Evolutionary conservation across 768 basidiomycete genomes (phyloP), one percentile per base, ranked within the genome.

Genomic region (Ramaria sp.): DNA sequence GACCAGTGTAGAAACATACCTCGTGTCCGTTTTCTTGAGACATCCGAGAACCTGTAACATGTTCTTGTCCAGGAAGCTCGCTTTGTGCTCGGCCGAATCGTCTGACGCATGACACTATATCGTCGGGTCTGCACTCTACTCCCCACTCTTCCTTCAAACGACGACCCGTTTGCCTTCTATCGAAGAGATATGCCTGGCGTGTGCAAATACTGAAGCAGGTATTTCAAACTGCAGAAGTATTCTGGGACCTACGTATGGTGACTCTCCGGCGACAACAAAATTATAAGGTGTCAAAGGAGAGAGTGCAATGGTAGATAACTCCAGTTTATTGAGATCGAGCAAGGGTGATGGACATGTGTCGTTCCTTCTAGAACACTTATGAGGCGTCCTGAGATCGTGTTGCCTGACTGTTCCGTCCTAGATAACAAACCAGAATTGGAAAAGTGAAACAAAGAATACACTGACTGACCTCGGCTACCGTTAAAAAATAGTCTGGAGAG

Each of bases 381-480:
- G 87, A 13, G 74, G 67, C 9, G 76, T 75, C 50, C 91, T 73
- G 42, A 94, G 67, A 63, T 95, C 91, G 64, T 94, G 91, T 63
- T 93, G 90, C 24, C 91, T 78, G 9, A 93, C 89, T 27, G 83
- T 77, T 3, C 88, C 90, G 67, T 95, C 91, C 84, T 91, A 63
- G 64, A 62, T 3, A 66, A 66, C 3, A 62, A 57, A 39, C 66
- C 57, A 54, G 62, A 36, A 59, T 30, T 67, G 52, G 56, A 50
- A 51, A 58, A 57, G 10, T 65, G 57, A 47, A 65, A 61, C 36
- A 60, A 57, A 45, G 59, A 8, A 36, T 27, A 52, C 28, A 24
- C 16, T 25, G 6, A 65, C 75, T 30, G 50, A 83, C 86, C 76
- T 89, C 86, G n/a, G 79, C 75, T n/a, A 87, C 82, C 0, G 88